Evolutionary conservation across 768 basidiomycete species (phyloP).

Genomic region (Filobasidium wieringae): DNA sequence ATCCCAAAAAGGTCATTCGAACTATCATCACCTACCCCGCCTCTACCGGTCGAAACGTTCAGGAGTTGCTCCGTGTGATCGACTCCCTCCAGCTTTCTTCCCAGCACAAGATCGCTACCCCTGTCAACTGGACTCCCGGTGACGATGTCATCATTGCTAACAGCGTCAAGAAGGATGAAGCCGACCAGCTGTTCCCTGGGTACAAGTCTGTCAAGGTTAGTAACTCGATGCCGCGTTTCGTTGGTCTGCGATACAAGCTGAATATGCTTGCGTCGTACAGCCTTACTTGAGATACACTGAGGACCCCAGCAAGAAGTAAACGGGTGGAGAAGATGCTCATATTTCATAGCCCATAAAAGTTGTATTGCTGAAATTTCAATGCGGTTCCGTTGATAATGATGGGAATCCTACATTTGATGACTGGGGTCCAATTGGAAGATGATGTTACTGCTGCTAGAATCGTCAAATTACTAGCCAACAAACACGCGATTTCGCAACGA

Average conservation of each 20-base stretch:
- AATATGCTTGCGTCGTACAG: conserved; percentile 40
- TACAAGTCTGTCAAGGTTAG: conserved; percentile 65
- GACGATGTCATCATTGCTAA: conserved; percentile 80
- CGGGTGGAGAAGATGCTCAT: no score
- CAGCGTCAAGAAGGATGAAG: conserved; percentile 63
- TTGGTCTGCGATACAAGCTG: background rate
- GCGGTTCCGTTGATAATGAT: no score
- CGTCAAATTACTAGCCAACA: no score
- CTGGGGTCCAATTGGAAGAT: no score
- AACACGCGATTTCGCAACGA: no score
- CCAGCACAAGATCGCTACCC: conserved; percentile 48
- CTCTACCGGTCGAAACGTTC: conserved; percentile 88
- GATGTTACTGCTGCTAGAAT: no score
- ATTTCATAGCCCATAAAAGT: no score
- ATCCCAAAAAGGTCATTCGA: conserved; percentile 91
- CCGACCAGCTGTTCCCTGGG: conserved; percentile 78
- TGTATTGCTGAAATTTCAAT: no score
- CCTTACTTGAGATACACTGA: conserved; percentile 62
- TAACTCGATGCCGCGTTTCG: conserved; percentile 11
- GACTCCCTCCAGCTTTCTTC: conserved; percentile 81
- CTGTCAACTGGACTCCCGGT: conserved; percentile 89
- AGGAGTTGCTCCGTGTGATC: conserved; percentile 57
- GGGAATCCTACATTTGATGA: no score
- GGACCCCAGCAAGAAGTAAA: conserved; percentile 27
- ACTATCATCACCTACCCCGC: conserved; percentile 85